Evolutionary conservation across 805 yeast genomes (phyloP), one percentile per base, ranked within the genome.

Genomic region (Myxozyma melibiosi): DNA sequence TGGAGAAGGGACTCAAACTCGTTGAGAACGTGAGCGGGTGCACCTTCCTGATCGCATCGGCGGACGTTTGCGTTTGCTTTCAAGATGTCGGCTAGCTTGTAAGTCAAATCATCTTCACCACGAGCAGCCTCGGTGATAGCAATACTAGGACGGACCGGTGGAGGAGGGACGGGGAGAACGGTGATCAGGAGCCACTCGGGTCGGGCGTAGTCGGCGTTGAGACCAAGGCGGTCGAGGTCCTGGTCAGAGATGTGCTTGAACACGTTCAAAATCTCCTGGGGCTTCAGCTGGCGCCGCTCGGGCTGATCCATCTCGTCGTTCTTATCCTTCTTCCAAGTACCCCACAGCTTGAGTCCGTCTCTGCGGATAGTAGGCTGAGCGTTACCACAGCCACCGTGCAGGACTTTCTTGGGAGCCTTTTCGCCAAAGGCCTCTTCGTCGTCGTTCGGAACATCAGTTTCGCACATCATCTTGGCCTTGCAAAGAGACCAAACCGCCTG

Each of bases 141-240:
- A 76, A 94, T 94, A 24, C 96, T 88, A 9, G 99, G 99, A 73
- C 99, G 86, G 33, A 94, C 99, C 34, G 97, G 98, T 61, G 99
- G 99, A 50, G 99, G 99, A 42, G 99, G 99, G 18, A 94, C 99
- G 1, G 99, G 99, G 68, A 94, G 78, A n/a, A 94, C 98, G 1
- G 98, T 90, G 65, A 94, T 82, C 59, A 94, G 80, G 84, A 94
- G 83, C 99, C 99, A 94, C 75, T 94, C 99, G 1, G 99, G 99
- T 67, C 99, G 85, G 1, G 99, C 94, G 68, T 89, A 94, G 70
- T 94, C 97, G 71, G 90, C 95, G 70, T 88, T 89, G 74, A 94
- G 86, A 4, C 99, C 99, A 59, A 94, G 72, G 65, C 82, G 84
- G 44, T 73, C 78, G 61, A 96, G 84, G 71, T 94, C 99, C 68